Evolutionary conservation across 2,329 filamentous ascomycete genomes (phyloP).

Genomic region (Calonectria henricotiae): DNA sequence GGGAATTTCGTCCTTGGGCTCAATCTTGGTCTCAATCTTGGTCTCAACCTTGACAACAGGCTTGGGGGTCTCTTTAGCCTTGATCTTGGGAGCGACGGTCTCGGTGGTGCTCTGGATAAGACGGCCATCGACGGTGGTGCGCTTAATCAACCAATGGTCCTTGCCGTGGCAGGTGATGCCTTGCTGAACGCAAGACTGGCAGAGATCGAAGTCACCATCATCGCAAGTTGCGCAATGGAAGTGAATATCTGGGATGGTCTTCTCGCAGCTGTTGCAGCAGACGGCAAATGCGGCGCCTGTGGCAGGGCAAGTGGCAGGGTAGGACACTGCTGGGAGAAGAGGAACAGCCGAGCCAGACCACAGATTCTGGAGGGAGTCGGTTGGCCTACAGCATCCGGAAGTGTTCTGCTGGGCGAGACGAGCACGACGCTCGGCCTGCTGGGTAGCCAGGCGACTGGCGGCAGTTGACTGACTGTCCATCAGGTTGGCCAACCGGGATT

Average conservation of each 20-base stretch:
- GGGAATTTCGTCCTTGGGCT: constrained; percentile 38
- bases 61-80: constrained; percentile 49
- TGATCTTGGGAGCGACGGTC: constrained; percentile 78
- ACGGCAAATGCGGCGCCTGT: constrained; percentile 76
- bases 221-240: constrained; percentile 97
- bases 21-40: constrained; percentile 36
- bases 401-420: constrained; percentile 4
- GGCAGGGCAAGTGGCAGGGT: constrained; percentile 37
- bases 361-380: constrained; percentile 28
- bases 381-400: constrained; percentile 13
- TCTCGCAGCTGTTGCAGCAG: constrained; percentile 93
- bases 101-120: constrained; percentile 91
- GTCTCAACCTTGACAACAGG: constrained; percentile 45
- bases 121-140: constrained; percentile 82
- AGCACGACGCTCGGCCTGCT: constrained; percentile 26
- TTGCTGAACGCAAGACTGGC: constrained; percentile 81
- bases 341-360: constrained; percentile 32
- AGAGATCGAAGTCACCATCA: constrained; percentile 94
- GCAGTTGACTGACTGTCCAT: constrained; percentile 48
- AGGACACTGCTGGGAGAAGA: constrained; percentile 11
- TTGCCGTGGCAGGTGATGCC: constrained; percentile 85
- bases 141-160: constrained; percentile 95
- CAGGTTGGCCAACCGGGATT: constrained; percentile 51
- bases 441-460: constrained; percentile 26
- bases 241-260: constrained; percentile 84